Evolutionary conservation across 2,329 filamentous ascomycete species (phyloP).

Genomic region (Xylariales sp.): DNA sequence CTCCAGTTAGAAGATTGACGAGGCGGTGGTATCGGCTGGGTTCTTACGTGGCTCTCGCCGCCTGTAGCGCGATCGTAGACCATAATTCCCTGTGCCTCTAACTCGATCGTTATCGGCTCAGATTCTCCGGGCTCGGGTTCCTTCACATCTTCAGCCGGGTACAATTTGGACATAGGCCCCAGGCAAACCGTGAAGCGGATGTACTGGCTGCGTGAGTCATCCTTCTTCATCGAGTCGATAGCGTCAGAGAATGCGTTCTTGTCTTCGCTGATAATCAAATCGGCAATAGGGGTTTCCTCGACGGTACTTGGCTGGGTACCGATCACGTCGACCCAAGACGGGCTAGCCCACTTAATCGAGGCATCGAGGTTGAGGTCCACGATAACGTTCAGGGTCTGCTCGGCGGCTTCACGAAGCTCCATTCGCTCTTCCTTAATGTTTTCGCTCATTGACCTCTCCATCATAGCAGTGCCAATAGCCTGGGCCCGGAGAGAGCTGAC

Average conservation of each 20-base stretch:
- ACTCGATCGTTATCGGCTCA: conserved; percentile 71
- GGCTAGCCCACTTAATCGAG: conserved; percentile 93
- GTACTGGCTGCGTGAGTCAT: conserved; percentile 92
- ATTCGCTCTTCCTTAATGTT: conserved; percentile 94
- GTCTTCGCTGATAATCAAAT: conserved; percentile 82
- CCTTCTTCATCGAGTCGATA: conserved; percentile 88
- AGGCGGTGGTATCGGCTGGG: conserved; percentile 11
- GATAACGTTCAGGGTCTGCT: conserved; percentile 96
- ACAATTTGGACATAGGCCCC: conserved; percentile 75
- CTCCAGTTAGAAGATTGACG: conserved; percentile 18
- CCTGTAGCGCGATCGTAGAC: conserved; percentile 91
- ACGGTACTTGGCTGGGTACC: conserved; percentile 80
- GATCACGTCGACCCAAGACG: conserved; percentile 93
- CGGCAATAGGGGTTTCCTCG: conserved; percentile 80
- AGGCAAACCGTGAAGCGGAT: conserved; percentile 82
- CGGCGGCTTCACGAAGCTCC: conserved; percentile 92
- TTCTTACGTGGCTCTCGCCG: conserved; percentile 89
- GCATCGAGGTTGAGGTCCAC: conserved; percentile 92
- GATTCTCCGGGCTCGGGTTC: conserved; percentile 53
- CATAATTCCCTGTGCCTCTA: conserved; percentile 98
- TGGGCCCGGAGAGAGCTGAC: conserved; percentile 64
- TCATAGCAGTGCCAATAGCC: conserved; percentile 64
- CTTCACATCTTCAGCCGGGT: conserved; percentile 57
- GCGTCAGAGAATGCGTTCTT: conserved; percentile 83
- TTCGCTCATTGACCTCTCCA: conserved; percentile 80